Evolutionary conservation across 2,329 filamentous ascomycete species (phyloP), one percentile per base, ranked within the genome.

Genomic region (Pseudopithomyces chartarum): DNA sequence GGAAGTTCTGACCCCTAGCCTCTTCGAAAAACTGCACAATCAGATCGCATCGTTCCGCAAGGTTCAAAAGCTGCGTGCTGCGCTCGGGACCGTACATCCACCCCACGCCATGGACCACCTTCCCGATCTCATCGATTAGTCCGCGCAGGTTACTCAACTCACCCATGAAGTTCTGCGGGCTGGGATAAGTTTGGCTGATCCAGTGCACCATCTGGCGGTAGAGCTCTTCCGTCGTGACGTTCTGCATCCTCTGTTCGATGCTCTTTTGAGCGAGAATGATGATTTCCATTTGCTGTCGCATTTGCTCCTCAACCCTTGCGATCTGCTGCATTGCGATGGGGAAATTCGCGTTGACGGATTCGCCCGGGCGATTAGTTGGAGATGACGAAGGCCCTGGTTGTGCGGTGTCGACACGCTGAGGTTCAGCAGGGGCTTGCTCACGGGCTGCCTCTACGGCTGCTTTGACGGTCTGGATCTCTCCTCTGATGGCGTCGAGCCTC

Each of bases 171-270:
- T 45, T 36, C 8, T 19, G 23, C 6, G 56, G 52, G 29, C 53
- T 49, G 11, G 60, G 62, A 38, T 65, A 65, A 22, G 36, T 57
- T 34, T 51, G 38, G 22, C 47, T 51, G 12, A 65, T 33, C 42
- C 49, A 53, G 26, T 65, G 45, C n/a, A 64, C 59, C 52, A 65
- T 65, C 26, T 55, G 33, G 19, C 60, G 59, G 43, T 56, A 40
- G 8, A 65, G 3, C 0, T 54, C 17, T 4, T 55, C 56, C 2
- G 63, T 62, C 6, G 40, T 54, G n/a, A 65, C 58, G 36, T 64
- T 65, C 10, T 64, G 42, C 12, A 49, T 61, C 15, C 61, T 52
- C 13, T 47, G n/a, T 29, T 61, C 55, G 11, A 65, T 46, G 26
- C 29, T 56, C 10, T 19, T 32, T 7, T 55, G 6, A 6, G n/a